Conservation (phyloP, 306 rosid species). For the Acacia acuminata region DNA sequence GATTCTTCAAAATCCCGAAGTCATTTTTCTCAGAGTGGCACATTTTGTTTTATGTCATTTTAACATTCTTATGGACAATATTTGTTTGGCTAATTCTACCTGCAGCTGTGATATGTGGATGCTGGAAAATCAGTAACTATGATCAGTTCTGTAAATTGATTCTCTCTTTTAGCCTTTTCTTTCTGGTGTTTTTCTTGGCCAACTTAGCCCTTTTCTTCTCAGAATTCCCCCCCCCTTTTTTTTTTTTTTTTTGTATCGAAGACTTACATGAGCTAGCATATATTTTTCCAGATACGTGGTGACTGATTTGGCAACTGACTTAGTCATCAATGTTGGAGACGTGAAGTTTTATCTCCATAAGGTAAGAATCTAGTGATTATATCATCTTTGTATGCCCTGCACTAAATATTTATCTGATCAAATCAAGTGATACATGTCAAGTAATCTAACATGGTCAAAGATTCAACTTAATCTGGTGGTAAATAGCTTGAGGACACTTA, state of each 20-base stretch:
- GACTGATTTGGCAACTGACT: not conserved
- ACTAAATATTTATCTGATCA: not conserved
- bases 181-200: too few species aligned
- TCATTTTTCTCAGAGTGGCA: not conserved
- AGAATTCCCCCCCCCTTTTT: not conserved
- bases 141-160: not conserved
- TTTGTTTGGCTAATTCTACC: not conserved
- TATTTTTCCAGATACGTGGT: not conserved
- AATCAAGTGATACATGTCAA: not conserved
- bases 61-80: not conserved
- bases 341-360: not conserved
- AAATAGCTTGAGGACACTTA: not conserved
- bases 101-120: not conserved
- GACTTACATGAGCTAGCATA: not conserved
- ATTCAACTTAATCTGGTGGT: not conserved
- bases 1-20: not conserved
- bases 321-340: conserved; percentile 1
- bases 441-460: not conserved
- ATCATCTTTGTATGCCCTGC: not conserved
- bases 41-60: not conserved
- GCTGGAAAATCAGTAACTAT: not conserved
- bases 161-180: not conserved
- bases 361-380: not conserved
- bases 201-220: not conserved
- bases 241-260: not conserved